Percentiles rank a stretch among this genome's conserved stretches.
Evolutionary conservation across 108 stramenopile species (phyloP).

Genomic region (Pseudonitzschia multiseries): DNA sequence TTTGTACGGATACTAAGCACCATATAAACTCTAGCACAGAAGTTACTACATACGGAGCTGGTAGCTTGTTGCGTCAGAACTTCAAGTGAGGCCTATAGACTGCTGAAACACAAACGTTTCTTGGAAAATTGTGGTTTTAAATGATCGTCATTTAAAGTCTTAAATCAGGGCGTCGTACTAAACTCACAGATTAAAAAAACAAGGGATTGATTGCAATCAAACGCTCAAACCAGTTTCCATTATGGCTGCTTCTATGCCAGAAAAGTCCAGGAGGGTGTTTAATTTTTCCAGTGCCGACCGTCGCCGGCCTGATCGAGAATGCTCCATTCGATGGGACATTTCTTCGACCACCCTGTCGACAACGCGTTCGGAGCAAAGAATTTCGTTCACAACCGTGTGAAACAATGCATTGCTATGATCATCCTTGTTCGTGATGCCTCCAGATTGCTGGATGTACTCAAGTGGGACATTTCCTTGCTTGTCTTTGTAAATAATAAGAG

Average conservation of each 20-base stretch:
- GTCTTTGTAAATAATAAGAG: slow-evolving; percentile 6
- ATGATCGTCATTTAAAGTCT: neutral
- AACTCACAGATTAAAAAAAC: neutral
- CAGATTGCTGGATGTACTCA: slow-evolving; percentile 11
- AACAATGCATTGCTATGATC: neutral
- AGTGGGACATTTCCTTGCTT: slow-evolving; percentile 9
- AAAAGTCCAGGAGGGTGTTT: slow-evolving; percentile 1
- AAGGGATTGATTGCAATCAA: neutral
- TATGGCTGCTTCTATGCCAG: slow-evolving; percentile 7
- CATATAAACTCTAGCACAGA: too few species aligned
- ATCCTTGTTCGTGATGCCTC: neutral
- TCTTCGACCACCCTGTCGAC: slow-evolving; percentile 4
- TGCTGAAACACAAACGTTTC: too few species aligned
- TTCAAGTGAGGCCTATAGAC: too few species aligned
- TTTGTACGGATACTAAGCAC: too few species aligned
- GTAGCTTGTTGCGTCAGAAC: too few species aligned
- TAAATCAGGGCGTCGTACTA: neutral
- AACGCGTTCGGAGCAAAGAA: slow-evolving; percentile 1
- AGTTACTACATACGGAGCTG: too few species aligned
- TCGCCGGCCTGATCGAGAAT: neutral
- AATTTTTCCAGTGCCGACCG: neutral
- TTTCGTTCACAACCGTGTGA: neutral
- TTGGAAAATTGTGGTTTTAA: neutral
- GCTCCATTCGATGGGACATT: neutral
- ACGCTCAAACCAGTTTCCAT: slow-evolving; percentile 11